Base-by-base conservation (phyloP, 495 filamentous ascomycete species). In the Talaromyces adpressus region DNA sequence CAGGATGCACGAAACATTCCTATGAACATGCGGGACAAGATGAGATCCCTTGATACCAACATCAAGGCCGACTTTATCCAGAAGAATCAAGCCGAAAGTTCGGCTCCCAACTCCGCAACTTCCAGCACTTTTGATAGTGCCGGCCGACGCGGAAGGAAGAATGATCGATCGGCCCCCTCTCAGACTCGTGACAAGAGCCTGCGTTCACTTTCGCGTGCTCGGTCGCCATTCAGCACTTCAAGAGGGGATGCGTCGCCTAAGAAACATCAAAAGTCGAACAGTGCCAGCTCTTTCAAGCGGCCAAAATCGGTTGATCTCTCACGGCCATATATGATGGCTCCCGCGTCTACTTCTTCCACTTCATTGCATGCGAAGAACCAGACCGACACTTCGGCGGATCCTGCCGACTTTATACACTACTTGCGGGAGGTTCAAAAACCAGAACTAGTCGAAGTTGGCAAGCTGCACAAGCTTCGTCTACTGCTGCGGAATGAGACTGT, bases 61-160 rank as follows among this genome's bases (percentile, higher is more conserved):
- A 91, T 98, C 74, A 98, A 98, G 75, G 89, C 89, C 65, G 92
- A 98, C 64, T 96, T 98, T 66, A 91, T 98, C 68, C 85, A 88
- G 64, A 91, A 96, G 69, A 89, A 97, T 69, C 89, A 87, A 75
- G 84, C 86, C 0, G 88, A 90, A 66, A 78, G 77, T 45, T 75
- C 76, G 25, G 60, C 68, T 6, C 59, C 59, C 52, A 78, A 77
- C 27, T 73, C 73, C 22, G 67, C 65, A 23, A 64, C 65, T 8
- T 54, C 63, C 23, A 68, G 59, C n/a, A 72, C 75, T 4, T 69
- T 68, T 30, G 70, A 70, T 32, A 75, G 73, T 22, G 69, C 73
- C n/a, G 78, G 81, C 52, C 78, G 80, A 49, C 78, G 66, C 62
- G 77, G 74, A 63, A 76, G 72, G 41, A 69, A 71, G 25, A 27